Percentiles rank a stretch among this genome's conserved stretches.
Evolutionary conservation across 2,329 filamentous ascomycete genomes (phyloP).

Genomic region (Rhynchosporium agropyri): DNA sequence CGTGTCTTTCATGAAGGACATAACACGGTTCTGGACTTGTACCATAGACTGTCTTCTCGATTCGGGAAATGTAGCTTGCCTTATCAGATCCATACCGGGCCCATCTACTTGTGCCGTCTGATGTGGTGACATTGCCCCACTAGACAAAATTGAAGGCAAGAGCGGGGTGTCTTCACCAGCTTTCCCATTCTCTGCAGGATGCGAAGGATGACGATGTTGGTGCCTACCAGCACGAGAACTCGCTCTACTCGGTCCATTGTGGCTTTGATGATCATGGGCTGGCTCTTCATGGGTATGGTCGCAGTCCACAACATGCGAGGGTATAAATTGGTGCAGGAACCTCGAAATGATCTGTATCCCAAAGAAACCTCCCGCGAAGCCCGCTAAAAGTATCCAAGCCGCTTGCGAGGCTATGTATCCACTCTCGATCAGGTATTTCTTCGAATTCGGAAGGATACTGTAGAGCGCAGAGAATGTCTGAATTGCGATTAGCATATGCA

Average conservation of each 20-base stretch:
- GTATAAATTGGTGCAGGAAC: conserved; percentile 72
- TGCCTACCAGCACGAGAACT: conserved; percentile 23
- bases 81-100: neutral
- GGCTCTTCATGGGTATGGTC: conserved; percentile 71
- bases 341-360: conserved; percentile 76
- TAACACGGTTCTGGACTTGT: conserved; percentile 57
- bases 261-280: conserved; percentile 35
- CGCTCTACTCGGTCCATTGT: conserved; percentile 23
- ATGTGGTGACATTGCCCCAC: conserved; percentile 23
- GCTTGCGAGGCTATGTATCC: conserved; percentile 68
- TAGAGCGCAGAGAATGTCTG: conserved; percentile 77
- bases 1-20: conserved; percentile 67
- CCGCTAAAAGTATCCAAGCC: conserved; percentile 68
- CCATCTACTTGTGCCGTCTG: conserved; percentile 5
- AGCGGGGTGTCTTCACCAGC: conserved; percentile 39
- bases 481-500: conserved; percentile 55
- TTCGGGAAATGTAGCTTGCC: conserved; percentile 4
- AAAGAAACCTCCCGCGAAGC: conserved; percentile 71
- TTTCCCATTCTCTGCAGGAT: conserved; percentile 26
- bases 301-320: conserved; percentile 80
- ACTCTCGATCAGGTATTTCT: conserved; percentile 71
- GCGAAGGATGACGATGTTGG: conserved; percentile 18
- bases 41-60: conserved; percentile 56
- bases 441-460: conserved; percentile 89
- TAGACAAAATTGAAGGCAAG: conserved; percentile 26